Percentiles rank a stretch among this genome's conserved stretches.
Conservation (phyloP, 1,284 basidiomycete species). For the Ceratobasidium sp. region DNA sequence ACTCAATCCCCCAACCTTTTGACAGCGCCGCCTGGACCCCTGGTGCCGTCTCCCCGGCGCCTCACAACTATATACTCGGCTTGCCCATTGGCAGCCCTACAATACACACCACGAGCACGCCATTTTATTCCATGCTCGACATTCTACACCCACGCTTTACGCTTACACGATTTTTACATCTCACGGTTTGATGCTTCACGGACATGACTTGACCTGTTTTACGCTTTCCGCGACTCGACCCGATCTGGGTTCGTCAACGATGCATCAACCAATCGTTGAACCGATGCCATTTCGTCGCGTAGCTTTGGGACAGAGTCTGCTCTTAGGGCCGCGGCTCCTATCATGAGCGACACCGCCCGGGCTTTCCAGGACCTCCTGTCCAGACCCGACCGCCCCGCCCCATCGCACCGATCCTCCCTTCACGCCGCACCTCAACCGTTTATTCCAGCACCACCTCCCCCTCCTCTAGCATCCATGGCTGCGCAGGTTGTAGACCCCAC, state of each 20-base stretch:
- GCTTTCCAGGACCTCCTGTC: conserved; percentile 33
- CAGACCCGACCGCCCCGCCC: conserved; percentile 33
- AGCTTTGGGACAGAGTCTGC: conserved; percentile 40
- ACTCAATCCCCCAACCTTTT: conserved; percentile 19
- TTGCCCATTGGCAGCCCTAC: background rate
- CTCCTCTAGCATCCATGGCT: conserved; percentile 17
- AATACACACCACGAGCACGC: background rate
- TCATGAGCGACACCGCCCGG: conserved; percentile 3
- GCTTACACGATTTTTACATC: conserved; percentile 13
- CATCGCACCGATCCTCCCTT: conserved; percentile 37
- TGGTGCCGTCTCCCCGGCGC: conserved; percentile 19
- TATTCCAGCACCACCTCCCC: conserved; percentile 18
- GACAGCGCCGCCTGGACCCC: conserved; percentile 31
- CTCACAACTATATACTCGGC: conserved; percentile 15
- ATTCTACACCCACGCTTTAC: conserved; percentile 30
- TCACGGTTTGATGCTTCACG: conserved; percentile 40
- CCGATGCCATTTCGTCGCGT: conserved; percentile 33
- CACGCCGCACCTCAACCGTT: conserved; percentile 18
- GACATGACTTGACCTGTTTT: conserved; percentile 24
- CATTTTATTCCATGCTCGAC: conserved; percentile 23
- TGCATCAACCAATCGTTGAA: conserved; percentile 39
- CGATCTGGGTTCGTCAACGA: conserved; percentile 16
- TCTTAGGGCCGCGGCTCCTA: background rate
- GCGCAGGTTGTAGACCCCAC: conserved; percentile 40
- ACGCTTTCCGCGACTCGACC: background rate